Evolutionary conservation across 805 yeast genomes (phyloP).

Genomic region (Jamesozyma gamospora): DNA sequence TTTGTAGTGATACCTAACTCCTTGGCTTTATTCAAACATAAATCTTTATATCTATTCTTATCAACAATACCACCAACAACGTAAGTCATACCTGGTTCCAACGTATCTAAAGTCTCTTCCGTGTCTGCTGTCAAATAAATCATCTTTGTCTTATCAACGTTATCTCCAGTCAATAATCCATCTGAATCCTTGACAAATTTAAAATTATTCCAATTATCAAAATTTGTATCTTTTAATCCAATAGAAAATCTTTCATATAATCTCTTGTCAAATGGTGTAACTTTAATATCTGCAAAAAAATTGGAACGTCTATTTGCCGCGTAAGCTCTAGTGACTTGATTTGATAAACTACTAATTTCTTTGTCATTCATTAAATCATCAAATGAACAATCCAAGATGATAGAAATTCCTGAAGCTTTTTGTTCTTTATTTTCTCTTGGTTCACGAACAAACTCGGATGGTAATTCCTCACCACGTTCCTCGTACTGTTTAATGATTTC

Average conservation of each 20-base stretch:
- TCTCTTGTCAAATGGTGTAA: slow-evolving; percentile 57
- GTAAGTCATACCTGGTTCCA: slow-evolving; percentile 65
- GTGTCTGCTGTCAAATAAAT: slow-evolving; percentile 86
- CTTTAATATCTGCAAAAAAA: slow-evolving; percentile 45
- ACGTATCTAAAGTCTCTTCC: slow-evolving; percentile 49
- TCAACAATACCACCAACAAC: slow-evolving; percentile 95
- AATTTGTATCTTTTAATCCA: slow-evolving; percentile 42
- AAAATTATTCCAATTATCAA: slow-evolving; percentile 60
- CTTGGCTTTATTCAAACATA: slow-evolving; percentile 77
- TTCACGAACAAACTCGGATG: slow-evolving; percentile 31
- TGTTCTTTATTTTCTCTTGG: slow-evolving; percentile 36
- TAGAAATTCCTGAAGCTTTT: slow-evolving; percentile 36
- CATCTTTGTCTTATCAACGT: slow-evolving; percentile 32
- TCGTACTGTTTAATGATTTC: slow-evolving; percentile 29
- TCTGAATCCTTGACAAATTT: slow-evolving; percentile 37
- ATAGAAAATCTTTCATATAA: slow-evolving; percentile 61
- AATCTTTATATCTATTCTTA: slow-evolving; percentile 74
- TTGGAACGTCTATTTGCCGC: slow-evolving; percentile 60
- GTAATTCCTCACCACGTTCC: slow-evolving; percentile 33
- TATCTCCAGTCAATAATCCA: slow-evolving; percentile 25
- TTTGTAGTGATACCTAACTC: slow-evolving; percentile 60
- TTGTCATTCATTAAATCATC: slow-evolving; percentile 82
- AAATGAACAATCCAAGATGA: slow-evolving; percentile 82
- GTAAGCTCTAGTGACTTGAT: slow-evolving; percentile 76
- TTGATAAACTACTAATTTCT: slow-evolving; percentile 56